Evolutionary conservation across 2,329 filamentous ascomycete genomes (phyloP).

Genomic region (Trichoderma koningii): DNA sequence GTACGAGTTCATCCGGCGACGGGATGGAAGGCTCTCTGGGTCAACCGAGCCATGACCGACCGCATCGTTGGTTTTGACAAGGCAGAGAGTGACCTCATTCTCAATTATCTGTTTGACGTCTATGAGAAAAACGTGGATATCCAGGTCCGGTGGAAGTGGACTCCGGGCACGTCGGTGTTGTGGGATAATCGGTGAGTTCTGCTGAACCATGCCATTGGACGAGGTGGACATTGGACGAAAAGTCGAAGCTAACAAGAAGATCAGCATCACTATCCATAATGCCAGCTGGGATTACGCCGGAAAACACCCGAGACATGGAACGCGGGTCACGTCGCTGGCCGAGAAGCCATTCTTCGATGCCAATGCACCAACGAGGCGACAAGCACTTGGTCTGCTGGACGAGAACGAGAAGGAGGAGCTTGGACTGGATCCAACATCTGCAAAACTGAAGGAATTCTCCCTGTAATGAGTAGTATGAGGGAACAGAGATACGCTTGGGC

Average conservation of each 20-base stretch:
- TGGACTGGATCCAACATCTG: neutral
- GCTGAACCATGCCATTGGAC: neutral
- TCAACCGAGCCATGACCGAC: constrained; percentile 69
- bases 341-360: constrained; percentile 71
- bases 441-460: neutral
- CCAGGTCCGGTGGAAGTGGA: constrained; percentile 72
- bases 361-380: constrained; percentile 64
- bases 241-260: neutral
- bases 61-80: constrained; percentile 69
- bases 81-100: constrained; percentile 67
- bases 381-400: constrained; percentile 66
- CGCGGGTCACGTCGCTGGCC: constrained; percentile 68
- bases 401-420: constrained; percentile 50
- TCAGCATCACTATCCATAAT: constrained; percentile 70
- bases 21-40: constrained; percentile 73
- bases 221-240: neutral
- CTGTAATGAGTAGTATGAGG: neutral
- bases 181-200: constrained; percentile 66
- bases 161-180: constrained; percentile 63
- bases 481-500: too few species aligned
- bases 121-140: constrained; percentile 72
- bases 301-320: constrained; percentile 68
- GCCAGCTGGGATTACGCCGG: constrained; percentile 74
- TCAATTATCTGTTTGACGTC: constrained; percentile 67
- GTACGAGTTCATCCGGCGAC: constrained; percentile 72